Conservation (phyloP, 1,139 yeast species). For the Zhuliangozyma parablackwelliae region DNA sequence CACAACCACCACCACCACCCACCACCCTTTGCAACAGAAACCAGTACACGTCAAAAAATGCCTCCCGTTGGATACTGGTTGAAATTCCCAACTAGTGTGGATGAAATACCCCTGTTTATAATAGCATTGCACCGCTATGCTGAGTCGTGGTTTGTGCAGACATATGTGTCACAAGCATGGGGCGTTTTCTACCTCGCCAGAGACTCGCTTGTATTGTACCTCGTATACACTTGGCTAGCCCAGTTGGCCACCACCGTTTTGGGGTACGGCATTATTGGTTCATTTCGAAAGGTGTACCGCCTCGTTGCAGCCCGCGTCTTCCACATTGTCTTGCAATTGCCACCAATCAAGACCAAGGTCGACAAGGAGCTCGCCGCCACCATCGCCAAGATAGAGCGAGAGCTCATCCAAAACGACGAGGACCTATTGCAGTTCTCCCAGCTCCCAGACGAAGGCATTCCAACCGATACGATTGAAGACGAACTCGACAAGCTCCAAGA, state of each 20-base stretch:
- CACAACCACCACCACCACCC: no score
- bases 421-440: constrained; percentile 41
- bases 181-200: neutral
- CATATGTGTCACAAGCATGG: neutral
- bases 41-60: no score
- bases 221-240: neutral
- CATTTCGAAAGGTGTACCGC: constrained; percentile 12
- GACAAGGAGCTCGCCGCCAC: constrained; percentile 55
- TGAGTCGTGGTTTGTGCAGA: neutral
- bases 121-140: neutral
- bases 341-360: constrained; percentile 53
- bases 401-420: constrained; percentile 50
- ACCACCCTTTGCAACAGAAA: no score
- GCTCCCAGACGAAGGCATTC: constrained; percentile 58
- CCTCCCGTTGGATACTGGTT: neutral
- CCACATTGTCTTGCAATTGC: constrained; percentile 39
- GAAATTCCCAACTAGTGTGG: neutral
- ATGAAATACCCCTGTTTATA: neutral
- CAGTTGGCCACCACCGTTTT: constrained; percentile 9
- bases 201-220: neutral
- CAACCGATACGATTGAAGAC: constrained; percentile 34
- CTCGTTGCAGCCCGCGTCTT: constrained; percentile 16
- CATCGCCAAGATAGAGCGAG: constrained; percentile 46
- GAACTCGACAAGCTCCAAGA: constrained; percentile 47
- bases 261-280: constrained; percentile 40